These are phyloP conservation scores for Alternaria incomplexa DNA, from an alignment of 2,329 filamentous ascomycete genomes.

Conservation along the genomic window DNA sequence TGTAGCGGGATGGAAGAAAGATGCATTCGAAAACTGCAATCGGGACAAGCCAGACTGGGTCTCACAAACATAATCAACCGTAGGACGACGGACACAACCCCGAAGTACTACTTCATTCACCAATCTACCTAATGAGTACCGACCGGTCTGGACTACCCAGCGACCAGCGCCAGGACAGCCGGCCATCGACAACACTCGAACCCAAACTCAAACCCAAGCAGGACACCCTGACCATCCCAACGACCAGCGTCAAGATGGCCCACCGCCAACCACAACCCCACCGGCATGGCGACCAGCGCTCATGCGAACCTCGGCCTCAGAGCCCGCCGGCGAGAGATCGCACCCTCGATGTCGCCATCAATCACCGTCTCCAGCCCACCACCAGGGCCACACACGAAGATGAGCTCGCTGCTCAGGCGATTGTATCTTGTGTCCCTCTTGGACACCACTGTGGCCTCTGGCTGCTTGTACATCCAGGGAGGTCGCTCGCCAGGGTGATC, in stretches of 20 bases:
- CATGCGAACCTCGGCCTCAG: conserved; percentile 10
- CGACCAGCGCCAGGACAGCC: not conserved
- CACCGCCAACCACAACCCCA: not conserved
- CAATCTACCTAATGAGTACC: not conserved
- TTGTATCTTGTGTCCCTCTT: conserved; percentile 15
- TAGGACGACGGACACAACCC: not conserved
- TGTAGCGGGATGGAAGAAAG: not conserved
- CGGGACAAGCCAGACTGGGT: not conserved
- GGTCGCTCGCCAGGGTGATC: conserved; percentile 3
- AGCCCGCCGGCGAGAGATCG: conserved; percentile 4
- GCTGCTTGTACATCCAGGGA: not conserved
- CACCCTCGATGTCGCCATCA: conserved; percentile 8
- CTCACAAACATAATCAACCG: not conserved
- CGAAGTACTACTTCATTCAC: not conserved
- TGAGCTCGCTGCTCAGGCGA: conserved; percentile 8
- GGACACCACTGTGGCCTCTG: not conserved
- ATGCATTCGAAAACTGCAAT: not conserved
- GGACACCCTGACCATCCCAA: not conserved
- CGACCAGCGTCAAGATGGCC: not conserved
- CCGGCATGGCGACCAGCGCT: conserved; percentile 3
- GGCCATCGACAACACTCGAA: not conserved
- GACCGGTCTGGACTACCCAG: not conserved
- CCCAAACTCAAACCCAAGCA: not conserved
- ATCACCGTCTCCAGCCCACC: conserved; percentile 8
- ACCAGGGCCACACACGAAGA: conserved; percentile 11